Conservation (phyloP, 306 rosid genomes). For the Citrullus mucosospermus region DNA sequence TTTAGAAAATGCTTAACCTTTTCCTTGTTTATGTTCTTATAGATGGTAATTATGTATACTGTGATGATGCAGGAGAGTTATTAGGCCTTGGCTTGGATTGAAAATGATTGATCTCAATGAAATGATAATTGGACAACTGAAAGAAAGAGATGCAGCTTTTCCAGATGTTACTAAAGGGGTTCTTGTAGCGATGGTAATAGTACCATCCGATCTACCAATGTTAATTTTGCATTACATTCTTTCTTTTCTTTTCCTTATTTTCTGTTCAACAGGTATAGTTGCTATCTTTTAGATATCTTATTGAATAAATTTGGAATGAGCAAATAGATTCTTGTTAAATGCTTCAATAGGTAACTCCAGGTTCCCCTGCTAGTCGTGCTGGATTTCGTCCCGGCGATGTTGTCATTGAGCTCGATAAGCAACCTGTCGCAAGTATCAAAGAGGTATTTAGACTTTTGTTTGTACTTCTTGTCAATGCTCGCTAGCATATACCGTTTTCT, state of each 20-base stretch:
- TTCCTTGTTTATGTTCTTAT: not conserved
- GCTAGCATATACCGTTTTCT: not conserved
- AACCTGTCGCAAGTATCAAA: slow-evolving; percentile 44
- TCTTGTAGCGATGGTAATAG: slow-evolving; percentile 58
- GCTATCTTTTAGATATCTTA: not conserved
- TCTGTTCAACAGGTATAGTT: not conserved
- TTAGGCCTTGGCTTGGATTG: slow-evolving; percentile 90
- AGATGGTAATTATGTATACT: not conserved
- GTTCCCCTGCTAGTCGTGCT: slow-evolving; percentile 75
- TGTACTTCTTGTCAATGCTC: not conserved
- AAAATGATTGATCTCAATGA: slow-evolving; percentile 84
- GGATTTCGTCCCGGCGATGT: slow-evolving; percentile 74
- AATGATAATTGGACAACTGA: slow-evolving; percentile 57
- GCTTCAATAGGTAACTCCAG: slow-evolving; percentile 64
- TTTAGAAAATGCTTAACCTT: not conserved
- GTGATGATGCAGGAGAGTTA: slow-evolving; percentile 52
- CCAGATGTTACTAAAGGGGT: slow-evolving; percentile 67
- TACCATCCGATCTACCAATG: not conserved
- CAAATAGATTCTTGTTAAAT: not conserved
- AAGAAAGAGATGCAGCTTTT: slow-evolving; percentile 50
- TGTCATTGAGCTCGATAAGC: slow-evolving; percentile 70
- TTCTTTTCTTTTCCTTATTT: not conserved
- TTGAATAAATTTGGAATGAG: not conserved
- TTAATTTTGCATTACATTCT: not conserved
- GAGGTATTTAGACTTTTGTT: slow-evolving; percentile 40